These are phyloP conservation scores for Lithospermum erythrorhizon DNA, from an alignment of 257 asterid species.

Conservation along the genomic window DNA sequence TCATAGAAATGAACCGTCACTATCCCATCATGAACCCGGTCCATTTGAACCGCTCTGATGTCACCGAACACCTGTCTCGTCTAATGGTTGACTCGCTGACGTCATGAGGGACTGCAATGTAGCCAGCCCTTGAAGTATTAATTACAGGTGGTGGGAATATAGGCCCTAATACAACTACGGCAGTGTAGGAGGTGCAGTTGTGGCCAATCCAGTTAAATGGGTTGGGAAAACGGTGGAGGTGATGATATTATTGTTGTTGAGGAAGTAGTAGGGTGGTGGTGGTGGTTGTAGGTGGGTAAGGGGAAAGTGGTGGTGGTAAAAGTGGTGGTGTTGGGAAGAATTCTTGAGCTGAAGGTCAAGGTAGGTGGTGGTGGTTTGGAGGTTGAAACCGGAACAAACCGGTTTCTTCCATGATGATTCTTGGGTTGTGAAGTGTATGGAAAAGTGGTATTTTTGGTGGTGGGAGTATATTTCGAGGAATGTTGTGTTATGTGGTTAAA, in stretches of 20 bases:
- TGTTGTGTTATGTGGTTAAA: background rate
- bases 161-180: background rate
- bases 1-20: conserved; percentile 94
- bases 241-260: too few species aligned
- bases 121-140: conserved; percentile 45
- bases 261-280: conserved; percentile 15
- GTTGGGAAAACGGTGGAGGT: conserved; percentile 8
- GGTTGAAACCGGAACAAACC: conserved; percentile 26
- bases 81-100: conserved; percentile 73
- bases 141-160: conserved; percentile 29
- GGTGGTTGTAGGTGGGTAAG: conserved; percentile 20
- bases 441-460: too few species aligned
- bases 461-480: conserved; percentile 10
- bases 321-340: conserved; percentile 38
- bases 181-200: conserved; percentile 6
- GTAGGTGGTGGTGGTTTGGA: conserved; percentile 18
- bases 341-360: conserved; percentile 84
- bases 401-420: conserved; percentile 33
- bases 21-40: conserved; percentile 65
- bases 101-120: conserved; percentile 51
- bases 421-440: too few species aligned
- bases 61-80: conserved; percentile 80
- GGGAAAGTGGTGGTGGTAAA: conserved; percentile 16
- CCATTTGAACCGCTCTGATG: conserved; percentile 95
- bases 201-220: background rate